phyloP scores from a whole-genome alignment of 2,329 filamentous ascomycete genomes.

The Pestalotiopsis sp. region DNA sequence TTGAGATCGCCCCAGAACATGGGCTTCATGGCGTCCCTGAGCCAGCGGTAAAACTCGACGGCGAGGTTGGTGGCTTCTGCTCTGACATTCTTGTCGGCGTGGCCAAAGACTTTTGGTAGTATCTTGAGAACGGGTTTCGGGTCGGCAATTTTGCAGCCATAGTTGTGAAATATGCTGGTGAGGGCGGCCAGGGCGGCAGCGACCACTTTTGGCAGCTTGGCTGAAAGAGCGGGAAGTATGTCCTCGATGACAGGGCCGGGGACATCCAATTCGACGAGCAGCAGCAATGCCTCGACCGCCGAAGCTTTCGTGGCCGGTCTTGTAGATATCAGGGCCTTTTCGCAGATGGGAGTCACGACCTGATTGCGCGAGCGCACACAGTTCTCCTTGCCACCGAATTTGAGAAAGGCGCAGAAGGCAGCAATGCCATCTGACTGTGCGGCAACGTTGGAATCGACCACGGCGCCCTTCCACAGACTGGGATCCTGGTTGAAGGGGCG shows the following conservation, averaged over 20 bases:
- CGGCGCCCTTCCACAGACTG: conserved; percentile 87
- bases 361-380: conserved; percentile 75
- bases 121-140: conserved; percentile 88
- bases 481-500: conserved; percentile 85
- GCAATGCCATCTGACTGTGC: conserved; percentile 92
- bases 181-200: conserved; percentile 64
- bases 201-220: conserved; percentile 91
- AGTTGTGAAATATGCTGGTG: conserved; percentile 86
- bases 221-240: conserved; percentile 76
- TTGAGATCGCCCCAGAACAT: conserved; percentile 97
- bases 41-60: conserved; percentile 94
- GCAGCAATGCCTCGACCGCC: conserved; percentile 80
- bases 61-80: conserved; percentile 90
- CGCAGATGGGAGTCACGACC: conserved; percentile 78
- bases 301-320: conserved; percentile 87
- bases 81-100: conserved; percentile 97
- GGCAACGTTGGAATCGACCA: conserved; percentile 92
- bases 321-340: conserved; percentile 89
- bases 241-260: conserved; percentile 88
- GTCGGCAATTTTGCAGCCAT: conserved; percentile 91
- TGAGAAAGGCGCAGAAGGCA: conserved; percentile 87
- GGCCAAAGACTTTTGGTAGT: conserved; percentile 88
- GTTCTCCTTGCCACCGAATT: conserved; percentile 82
- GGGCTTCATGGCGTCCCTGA: conserved; percentile 96
- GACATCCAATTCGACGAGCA: conserved; percentile 89